Conservation (phyloP, 2,329 filamentous ascomycete genomes). For the Phialophora macrospora region DNA sequence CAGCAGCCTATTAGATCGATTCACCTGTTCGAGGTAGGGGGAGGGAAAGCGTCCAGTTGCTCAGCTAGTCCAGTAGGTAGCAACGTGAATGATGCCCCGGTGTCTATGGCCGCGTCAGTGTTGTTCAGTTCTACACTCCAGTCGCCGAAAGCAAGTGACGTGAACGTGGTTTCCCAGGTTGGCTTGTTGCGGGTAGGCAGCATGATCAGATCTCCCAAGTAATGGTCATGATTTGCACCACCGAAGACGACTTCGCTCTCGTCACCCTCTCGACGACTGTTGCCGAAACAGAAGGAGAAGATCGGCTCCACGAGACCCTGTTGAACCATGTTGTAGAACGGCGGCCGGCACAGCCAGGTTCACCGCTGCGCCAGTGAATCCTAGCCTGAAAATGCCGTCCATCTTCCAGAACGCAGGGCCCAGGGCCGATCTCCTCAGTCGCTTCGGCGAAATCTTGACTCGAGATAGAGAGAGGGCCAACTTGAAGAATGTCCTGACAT, state of each 20-base stretch:
- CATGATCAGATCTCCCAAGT: background rate
- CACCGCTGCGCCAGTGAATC: background rate
- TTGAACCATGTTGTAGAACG: slow-evolving; percentile 2
- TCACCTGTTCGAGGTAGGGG: background rate
- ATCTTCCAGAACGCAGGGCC: background rate
- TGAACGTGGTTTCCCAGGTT: background rate
- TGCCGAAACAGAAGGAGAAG: background rate
- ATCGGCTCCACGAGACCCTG: background rate
- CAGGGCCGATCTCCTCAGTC: background rate
- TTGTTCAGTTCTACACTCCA: background rate
- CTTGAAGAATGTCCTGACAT: background rate
- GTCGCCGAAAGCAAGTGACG: background rate
- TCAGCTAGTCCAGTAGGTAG: background rate
- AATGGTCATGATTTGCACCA: background rate
- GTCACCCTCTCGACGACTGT: background rate
- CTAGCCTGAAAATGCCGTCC: background rate
- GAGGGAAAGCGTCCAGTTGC: background rate
- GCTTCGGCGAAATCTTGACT: background rate
- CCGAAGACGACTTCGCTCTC: slow-evolving; percentile 2
- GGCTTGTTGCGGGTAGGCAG: background rate
- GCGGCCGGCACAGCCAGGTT: background rate
- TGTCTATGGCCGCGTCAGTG: background rate
- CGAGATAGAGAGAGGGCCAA: background rate
- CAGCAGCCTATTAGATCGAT: background rate
- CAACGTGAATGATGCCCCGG: background rate